Evolutionary conservation across 1,139 yeast genomes (phyloP), one percentile per base, ranked within the genome.

Genomic region (Diutina ranongensis): DNA sequence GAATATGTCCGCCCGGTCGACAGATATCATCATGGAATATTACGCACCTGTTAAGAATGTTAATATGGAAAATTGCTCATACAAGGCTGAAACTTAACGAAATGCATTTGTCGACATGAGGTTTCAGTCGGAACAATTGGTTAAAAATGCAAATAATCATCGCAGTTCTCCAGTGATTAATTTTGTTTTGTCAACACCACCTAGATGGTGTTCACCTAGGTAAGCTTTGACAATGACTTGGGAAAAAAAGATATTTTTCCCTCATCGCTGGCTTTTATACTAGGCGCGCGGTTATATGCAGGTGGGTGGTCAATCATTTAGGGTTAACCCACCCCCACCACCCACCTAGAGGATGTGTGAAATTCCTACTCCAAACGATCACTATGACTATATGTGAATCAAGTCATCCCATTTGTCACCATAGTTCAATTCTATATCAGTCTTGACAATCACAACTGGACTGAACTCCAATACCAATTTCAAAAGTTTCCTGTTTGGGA

Each of bases 41-140:
- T n/a, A n/a, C n/a, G n/a, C n/a, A n/a, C n/a, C n/a, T n/a, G n/a
- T n/a, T n/a, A n/a, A n/a, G n/a, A n/a, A n/a, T n/a, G n/a, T 25
- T 25, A 25, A 25, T 25, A 25, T 25, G 61, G 59, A 60, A 63
- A 56, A 52, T 19, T 3, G 81, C 85, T 80, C 86, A 80, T 79
- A 79, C 85, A 79, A 79, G 85, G 85, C 85, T 80, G 85, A 80
- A 80, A 80, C 86, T 80, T 80, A 80, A 79, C 84, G 84, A 79
- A 62, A 66, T 74, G 82, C 81, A 61, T 65, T 76, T 79, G 85
- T 80, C 85, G 73, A 78, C 85, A 77, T 70, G 70, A 72, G 62
- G 55, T 58, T 78, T 80, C 86, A 76, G 86, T 79, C 72, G 86
- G 85, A 80, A 80, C 86, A 80, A 80, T 79, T 80, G 85, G 85